Evolutionary conservation across 257 asterid species (phyloP).

Genomic region (Salvia miltiorrhiza): DNA sequence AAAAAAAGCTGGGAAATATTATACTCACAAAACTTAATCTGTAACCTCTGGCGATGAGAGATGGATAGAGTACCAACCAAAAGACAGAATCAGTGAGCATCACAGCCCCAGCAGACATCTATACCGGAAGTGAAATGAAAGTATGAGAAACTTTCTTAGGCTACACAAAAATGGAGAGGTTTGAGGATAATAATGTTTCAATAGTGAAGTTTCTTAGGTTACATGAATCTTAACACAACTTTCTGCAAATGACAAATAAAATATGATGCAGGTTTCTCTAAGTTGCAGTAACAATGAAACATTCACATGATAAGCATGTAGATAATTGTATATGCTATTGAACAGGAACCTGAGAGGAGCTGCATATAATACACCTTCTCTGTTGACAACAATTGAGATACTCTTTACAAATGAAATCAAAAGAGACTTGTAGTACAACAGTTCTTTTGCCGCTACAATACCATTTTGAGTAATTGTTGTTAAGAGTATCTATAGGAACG

Average conservation of each 20-base stretch:
- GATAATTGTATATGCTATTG: background rate
- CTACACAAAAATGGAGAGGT: background rate
- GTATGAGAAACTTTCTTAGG: background rate
- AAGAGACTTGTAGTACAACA: background rate
- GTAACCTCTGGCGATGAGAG: slow-evolving; percentile 33
- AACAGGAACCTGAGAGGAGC: background rate
- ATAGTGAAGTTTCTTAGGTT: background rate
- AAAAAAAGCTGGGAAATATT: background rate
- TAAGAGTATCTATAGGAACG: background rate
- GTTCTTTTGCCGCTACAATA: background rate
- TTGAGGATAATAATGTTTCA: background rate
- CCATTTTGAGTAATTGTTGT: background rate
- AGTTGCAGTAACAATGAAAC: background rate
- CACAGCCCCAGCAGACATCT: slow-evolving; percentile 80
- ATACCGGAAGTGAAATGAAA: slow-evolving; percentile 14
- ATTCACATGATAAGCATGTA: background rate
- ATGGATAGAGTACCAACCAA: slow-evolving; percentile 71
- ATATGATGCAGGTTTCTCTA: background rate
- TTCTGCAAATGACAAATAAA: background rate
- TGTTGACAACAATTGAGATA: background rate
- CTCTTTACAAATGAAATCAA: background rate
- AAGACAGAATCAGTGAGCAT: slow-evolving; percentile 57
- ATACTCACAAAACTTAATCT: slow-evolving; percentile 56
- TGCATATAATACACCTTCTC: background rate
- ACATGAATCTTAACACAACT: background rate